Evolutionary conservation across 768 basidiomycete genomes (phyloP), one percentile per base, ranked within the genome.

Genomic region (Arthromyces matolae): DNA sequence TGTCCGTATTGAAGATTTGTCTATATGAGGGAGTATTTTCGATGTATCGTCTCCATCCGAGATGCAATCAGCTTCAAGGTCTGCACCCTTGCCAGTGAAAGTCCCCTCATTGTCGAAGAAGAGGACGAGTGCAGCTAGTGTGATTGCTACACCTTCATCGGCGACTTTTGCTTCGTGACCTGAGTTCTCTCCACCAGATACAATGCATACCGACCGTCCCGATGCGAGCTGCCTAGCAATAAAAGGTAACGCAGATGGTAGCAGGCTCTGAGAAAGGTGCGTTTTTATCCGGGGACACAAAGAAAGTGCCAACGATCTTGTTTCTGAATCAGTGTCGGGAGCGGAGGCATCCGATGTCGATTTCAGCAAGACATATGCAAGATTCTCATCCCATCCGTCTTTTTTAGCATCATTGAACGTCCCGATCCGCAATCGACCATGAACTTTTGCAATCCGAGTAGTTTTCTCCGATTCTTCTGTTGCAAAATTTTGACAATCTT

Each of bases 1-100:
- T 10, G 72, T 83, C 9, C 81, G 79, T 52, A 97, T 80, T 10
- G 75, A 66, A 16, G 72, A 64, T 63, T 96, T 96, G 53, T 71
- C 74, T 13, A 41, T 44, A 10, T 27, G 44, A n/a, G 31, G 23
- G 14, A 47, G 49, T 10, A 51, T 42, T 20, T 27, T 25, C 19
- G 45, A 34, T 8, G n/a, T 33, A 25, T 39, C 16, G 27, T 20
- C 18, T 24, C 16, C 29, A 29, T 29, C 27, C 31, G 9, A 12
- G 6, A 22, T 16, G 22, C 14, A 31, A 7, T 16, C 16, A 8
- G 2, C 19, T 8, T 38, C 28, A 8, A 12, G n/a, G 13, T 8
- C 10, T n/a, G 14, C 24, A 25, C 27, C 36, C 14, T 14, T 31
- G 16, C 19, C 25, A 5, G 36, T 24, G 9, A 32, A 32, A n/a